Percentiles rank a stretch among this genome's conserved stretches.
These are phyloP conservation scores for Claviceps maximensis DNA, from an alignment of 2,329 filamentous ascomycete genomes.

Conservation along the genomic window DNA sequence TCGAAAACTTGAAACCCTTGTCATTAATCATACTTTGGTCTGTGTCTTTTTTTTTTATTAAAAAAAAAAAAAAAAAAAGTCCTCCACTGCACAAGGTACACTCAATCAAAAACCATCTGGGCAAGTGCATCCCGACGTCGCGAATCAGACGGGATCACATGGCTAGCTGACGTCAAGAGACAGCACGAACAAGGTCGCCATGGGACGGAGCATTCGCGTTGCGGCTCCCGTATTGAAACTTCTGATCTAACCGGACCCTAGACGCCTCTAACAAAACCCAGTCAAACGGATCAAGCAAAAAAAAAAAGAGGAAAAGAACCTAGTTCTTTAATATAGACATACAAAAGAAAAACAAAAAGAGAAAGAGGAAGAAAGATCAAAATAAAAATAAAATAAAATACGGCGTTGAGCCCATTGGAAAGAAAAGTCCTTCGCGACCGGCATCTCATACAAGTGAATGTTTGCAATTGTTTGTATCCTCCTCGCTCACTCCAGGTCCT, in stretches of 20 bases:
- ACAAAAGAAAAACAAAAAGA: neutral
- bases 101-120: no score
- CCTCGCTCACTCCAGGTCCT: neutral
- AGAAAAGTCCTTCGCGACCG: neutral
- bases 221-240: conserved; percentile 2
- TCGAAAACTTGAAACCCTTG: no score
- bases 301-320: neutral
- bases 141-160: no score
- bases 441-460: neutral
- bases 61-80: no score
- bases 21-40: no score
- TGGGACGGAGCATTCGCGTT: neutral
- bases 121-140: no score
- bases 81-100: no score
- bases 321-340: neutral
- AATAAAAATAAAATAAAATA: neutral
- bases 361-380: neutral
- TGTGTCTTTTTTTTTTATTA: no score
- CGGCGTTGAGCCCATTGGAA: neutral
- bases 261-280: conserved; percentile 4
- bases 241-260: conserved; percentile 6
- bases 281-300: neutral
- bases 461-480: neutral
- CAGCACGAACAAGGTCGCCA: neutral
- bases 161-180: no score